These are phyloP conservation scores for Rhodotorula taiwanensis DNA, from an alignment of 768 basidiomycete species.

Conservation along the genomic window DNA sequence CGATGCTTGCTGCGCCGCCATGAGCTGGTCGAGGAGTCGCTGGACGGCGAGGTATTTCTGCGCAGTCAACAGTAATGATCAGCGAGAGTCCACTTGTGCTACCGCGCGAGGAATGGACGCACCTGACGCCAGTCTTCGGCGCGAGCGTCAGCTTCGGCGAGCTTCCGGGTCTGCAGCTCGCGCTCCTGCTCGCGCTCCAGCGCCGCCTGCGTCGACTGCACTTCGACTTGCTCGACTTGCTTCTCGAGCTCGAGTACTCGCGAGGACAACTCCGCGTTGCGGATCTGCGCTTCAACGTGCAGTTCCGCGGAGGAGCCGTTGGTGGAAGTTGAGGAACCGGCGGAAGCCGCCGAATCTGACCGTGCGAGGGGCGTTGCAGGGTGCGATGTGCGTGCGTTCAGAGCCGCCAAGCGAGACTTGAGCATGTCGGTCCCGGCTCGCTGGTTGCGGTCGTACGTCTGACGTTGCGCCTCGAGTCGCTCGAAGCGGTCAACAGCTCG, in stretches of 20 bases:
- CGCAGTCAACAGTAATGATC: neutral
- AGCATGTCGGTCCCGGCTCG: constrained; percentile 24
- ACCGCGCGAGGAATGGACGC: neutral
- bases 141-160: neutral
- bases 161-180: neutral
- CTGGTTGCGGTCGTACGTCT: constrained; percentile 14
- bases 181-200: neutral
- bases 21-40: constrained; percentile 14
- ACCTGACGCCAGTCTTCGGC: constrained; percentile 14
- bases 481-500: constrained; percentile 8
- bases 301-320: neutral
- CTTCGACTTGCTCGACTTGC: neutral
- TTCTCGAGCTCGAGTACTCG: constrained; percentile 1
- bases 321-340: neutral
- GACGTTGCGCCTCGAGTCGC: constrained; percentile 10
- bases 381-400: constrained; percentile 6
- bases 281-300: constrained; percentile 11
- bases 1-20: neutral
- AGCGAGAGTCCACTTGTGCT: neutral
- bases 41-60: constrained; percentile 31
- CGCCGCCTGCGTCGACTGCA: neutral
- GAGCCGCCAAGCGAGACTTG: constrained; percentile 19
- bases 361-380: neutral
- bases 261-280: constrained; percentile 9
- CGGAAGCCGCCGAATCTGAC: neutral